A percentile compares a stretch with the other conserved stretches of the same genome.
These are phyloP conservation scores for Pleurostoma richardsiae DNA, from an alignment of 2,329 filamentous ascomycete species.

Conservation along the genomic window DNA sequence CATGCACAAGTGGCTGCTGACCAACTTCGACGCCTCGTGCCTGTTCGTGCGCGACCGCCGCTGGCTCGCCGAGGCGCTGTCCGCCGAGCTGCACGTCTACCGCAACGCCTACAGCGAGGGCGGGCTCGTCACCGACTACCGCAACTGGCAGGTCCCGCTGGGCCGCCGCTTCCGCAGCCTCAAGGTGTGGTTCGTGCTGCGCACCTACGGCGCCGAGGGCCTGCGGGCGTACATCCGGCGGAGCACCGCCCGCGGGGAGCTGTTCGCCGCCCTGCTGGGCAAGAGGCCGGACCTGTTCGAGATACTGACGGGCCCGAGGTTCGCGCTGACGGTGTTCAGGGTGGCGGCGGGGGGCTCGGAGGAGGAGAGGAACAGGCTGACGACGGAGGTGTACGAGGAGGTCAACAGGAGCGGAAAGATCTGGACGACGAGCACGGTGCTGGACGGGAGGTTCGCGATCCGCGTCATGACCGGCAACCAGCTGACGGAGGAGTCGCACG, in stretches of 20 bases:
- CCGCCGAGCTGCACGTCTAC: conserved; percentile 62
- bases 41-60: conserved; percentile 72
- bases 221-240: conserved; percentile 68
- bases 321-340: conserved; percentile 74
- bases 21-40: conserved; percentile 83
- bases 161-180: conserved; percentile 82
- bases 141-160: conserved; percentile 95
- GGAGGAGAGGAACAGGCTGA: conserved; percentile 58
- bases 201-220: conserved; percentile 69
- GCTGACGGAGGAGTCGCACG: conserved; percentile 64
- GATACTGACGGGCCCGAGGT: conserved; percentile 68
- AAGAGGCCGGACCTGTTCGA: conserved; percentile 65
- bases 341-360: conserved; percentile 33
- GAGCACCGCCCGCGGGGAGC: conserved; percentile 64
- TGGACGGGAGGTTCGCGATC: conserved; percentile 72
- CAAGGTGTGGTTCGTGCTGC: conserved; percentile 93
- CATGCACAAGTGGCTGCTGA: conserved; percentile 96
- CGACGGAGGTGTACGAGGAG: conserved; percentile 68
- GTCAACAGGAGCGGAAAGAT: conserved; percentile 73
- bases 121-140: conserved; percentile 87
- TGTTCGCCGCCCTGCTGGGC: conserved; percentile 58
- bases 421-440: conserved; percentile 59
- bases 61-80: conserved; percentile 75
- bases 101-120: conserved; percentile 75
- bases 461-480: conserved; percentile 72